Percentiles rank a stretch among this genome's conserved stretches.
These are phyloP conservation scores for Boletellus emodensis DNA, from an alignment of 768 basidiomycete species.

Conservation along the genomic window DNA sequence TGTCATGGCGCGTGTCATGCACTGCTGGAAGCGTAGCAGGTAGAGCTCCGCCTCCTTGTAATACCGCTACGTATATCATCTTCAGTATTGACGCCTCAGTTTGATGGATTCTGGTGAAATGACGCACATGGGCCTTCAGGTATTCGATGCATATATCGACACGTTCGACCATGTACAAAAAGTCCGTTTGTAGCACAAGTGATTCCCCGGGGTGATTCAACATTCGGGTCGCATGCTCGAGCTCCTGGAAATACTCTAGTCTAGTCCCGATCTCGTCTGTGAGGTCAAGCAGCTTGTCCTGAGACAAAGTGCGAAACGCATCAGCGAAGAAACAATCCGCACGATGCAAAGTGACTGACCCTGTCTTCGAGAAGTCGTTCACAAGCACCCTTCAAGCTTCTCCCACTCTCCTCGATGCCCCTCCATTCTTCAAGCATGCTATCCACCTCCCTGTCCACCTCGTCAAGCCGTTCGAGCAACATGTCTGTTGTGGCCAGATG, in stretches of 20 bases:
- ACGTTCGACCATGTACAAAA: constrained; percentile 93
- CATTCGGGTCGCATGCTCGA: constrained; percentile 90
- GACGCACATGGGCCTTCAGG: constrained; percentile 76
- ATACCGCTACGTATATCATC: constrained; percentile 55
- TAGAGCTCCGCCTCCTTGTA: constrained; percentile 93
- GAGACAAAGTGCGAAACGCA: background rate
- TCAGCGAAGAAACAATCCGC: background rate
- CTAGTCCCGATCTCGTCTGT: constrained; percentile 80
- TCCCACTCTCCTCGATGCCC: constrained; percentile 90
- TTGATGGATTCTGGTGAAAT: background rate
- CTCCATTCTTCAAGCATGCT: constrained; percentile 83
- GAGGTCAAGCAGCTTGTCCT: constrained; percentile 75
- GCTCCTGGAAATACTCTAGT: constrained; percentile 90
- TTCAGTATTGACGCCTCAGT: constrained; percentile 1
- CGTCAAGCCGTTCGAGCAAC: constrained; percentile 66
- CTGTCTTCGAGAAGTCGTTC: constrained; percentile 87
- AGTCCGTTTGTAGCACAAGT: constrained; percentile 85
- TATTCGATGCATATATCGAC: constrained; percentile 94
- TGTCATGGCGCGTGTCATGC: constrained; percentile 97
- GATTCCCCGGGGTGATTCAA: constrained; percentile 92
- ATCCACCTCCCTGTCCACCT: constrained; percentile 69
- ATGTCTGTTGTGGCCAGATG: constrained; percentile 77
- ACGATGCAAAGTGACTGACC: constrained; percentile 42
- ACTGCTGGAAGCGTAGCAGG: constrained; percentile 95
- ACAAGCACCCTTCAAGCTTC: constrained; percentile 86